Base-by-base conservation (phyloP, 2,329 filamentous ascomycete genomes). In the Fusarium tupiense region DNA sequence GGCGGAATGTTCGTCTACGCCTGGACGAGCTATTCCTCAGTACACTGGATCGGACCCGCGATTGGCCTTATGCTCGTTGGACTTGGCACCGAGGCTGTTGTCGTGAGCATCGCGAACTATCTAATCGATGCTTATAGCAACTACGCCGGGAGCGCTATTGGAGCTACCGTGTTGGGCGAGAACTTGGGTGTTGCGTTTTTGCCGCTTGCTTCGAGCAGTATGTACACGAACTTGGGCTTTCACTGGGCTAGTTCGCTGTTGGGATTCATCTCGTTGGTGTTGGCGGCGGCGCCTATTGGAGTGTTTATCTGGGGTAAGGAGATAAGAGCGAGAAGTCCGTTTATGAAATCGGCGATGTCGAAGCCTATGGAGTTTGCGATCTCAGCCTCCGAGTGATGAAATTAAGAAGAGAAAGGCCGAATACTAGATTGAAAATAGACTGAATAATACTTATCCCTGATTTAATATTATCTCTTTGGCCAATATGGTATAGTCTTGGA, bases 1-100 rank as follows among this genome's bases (percentile, higher is more conserved):
- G 71, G 70, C 1, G 71, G 71, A 9, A 73, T 73, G 71, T 71
- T 73, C 8, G 56, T 73, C 0, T 73, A 73, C 13, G 71, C 71
- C 2, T 73, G 71, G 71, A 73, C 67, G 7, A 71, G 71, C 11
- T 73, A 64, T 9, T 31, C 66, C 5, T 61, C 38, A 3, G 57
- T 73, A 1, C 69, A 50, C 1, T 73, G 71, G 71, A 50, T 71
- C 2, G 71, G 67, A 0, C 71, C 71, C 1, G 67, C 71, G 1
- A 35, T 73, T 8, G 71, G 71, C 0, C 33, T 73, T 2, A 62
- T 71, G 61, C 54, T 73, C 3, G 66, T 73, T n/a, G 71, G 71
- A 0, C 38, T 73, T 13, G 71, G 71, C 0, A 71, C 71, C 1
- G 67, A 70, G 4, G 62, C 62, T n/a, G 71, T 73, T 5, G 67